phyloP scores from a whole-genome alignment of 805 yeast species.

The Hyphopichia homilentoma region DNA sequence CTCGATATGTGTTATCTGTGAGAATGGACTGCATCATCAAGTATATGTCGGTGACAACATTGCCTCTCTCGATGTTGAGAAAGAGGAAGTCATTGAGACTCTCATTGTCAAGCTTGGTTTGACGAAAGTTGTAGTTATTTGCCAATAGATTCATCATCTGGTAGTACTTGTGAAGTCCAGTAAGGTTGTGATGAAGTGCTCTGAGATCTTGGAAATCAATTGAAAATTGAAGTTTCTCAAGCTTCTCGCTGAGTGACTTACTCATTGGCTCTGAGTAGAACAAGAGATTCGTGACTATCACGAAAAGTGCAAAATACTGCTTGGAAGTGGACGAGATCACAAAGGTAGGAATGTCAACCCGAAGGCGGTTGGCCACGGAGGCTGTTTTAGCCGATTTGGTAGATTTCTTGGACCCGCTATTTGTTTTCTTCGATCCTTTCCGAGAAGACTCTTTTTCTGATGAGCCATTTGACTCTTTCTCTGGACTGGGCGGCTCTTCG shows the following conservation, averaged over 20 bases:
- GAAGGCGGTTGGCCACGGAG: constrained; percentile 42
- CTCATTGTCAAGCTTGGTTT: constrained; percentile 46
- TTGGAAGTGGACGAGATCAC: constrained; percentile 65
- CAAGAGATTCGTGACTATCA: constrained; percentile 59
- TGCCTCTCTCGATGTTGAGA: constrained; percentile 30
- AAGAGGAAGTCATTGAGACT: constrained; percentile 41
- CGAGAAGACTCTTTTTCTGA: too few relatives aligned
- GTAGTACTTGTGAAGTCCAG: constrained; percentile 47
- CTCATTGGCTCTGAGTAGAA: constrained; percentile 72
- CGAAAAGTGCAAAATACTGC: constrained; percentile 67
- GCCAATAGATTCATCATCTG: constrained; percentile 37
- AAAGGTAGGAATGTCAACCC: constrained; percentile 68
- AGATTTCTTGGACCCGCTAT: constrained; percentile 1
- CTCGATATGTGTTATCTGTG: constrained; percentile 26
- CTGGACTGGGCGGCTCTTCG: constrained; percentile 2
- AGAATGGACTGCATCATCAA: constrained; percentile 34
- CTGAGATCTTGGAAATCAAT: constrained; percentile 63
- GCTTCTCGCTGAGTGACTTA: constrained; percentile 50
- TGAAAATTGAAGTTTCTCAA: constrained; percentile 65
- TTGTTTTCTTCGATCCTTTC: too few relatives aligned
- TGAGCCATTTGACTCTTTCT: constrained; percentile 7
- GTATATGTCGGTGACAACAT: constrained; percentile 29
- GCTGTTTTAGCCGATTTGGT: neutral
- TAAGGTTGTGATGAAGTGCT: constrained; percentile 46
- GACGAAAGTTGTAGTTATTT: constrained; percentile 47